Base-by-base conservation (phyloP, 2,329 filamentous ascomycete species). In the Neofusicoccum kwambonambiense region DNA sequence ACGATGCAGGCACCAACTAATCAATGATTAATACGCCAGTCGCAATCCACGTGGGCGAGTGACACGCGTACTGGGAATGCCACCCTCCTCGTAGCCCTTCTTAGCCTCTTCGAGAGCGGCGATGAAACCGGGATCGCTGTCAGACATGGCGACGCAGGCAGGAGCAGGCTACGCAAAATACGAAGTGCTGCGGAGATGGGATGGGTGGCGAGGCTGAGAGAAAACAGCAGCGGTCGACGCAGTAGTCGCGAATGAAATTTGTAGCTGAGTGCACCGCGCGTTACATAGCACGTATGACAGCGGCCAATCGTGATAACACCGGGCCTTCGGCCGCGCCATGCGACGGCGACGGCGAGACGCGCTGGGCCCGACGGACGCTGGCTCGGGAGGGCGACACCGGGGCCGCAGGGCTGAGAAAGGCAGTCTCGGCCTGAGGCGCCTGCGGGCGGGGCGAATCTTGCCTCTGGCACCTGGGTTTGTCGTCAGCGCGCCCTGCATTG, bases 1-100 rank as follows among this genome's bases (percentile, higher is more conserved):
- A 93, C 84, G 31, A 93, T 81, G 65, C 81, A 83, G 49, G 86
- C 86, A 49, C 86, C 86, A 64, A 86, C 63, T 65, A 39, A 13
- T 9, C 5, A 49, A 41, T 4, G 6, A 17, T 57, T 42, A 58
- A 51, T 31, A 41, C 57, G 82, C 12, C 58, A 44, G 50, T 44
- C n/a, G 6, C 6, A 6, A 31, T 31, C 27, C 22, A 34, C n/a
- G 3, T 8, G 34, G 42, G 13, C 12, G 42, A 6, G 44, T 49
- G 27, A 35, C 42, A 12, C 17, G 52, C 63, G 17, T 65, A 65
- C 63, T 82, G 1, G 86, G 85, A 2, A 87, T 81, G 50, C 85
- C 86, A 58, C 85, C 85, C 74, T 88, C 84, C n/a, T 77, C 75
- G 60, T 77, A 79, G 60, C 86, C 83, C 69, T 81, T 76, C 70